Conservation (phyloP, 306 rosid species). For the Leucaena leucocephala region DNA sequence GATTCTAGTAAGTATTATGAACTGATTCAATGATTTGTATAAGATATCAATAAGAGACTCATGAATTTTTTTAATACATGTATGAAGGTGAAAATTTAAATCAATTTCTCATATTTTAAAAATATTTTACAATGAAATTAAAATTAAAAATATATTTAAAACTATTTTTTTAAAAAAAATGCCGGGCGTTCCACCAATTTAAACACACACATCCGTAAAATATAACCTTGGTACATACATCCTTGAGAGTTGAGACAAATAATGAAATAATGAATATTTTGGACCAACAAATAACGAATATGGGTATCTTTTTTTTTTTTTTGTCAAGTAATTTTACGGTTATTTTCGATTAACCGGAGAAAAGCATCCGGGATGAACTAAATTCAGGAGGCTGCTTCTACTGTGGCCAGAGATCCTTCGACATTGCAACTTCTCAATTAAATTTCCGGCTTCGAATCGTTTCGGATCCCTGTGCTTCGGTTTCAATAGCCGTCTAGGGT, state of each 20-base stretch:
- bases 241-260: neutral
- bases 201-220: no score
- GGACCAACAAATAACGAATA: neutral
- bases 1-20: neutral
- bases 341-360: neutral
- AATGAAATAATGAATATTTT: no score
- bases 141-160: neutral
- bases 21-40: neutral
- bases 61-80: neutral
- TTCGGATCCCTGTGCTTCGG: neutral
- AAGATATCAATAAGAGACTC: neutral
- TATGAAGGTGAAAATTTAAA: neutral
- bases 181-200: no score
- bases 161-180: no score
- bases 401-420: neutral
- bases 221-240: no score
- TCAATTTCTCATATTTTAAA: neutral
- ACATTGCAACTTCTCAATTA: neutral
- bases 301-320: neutral
- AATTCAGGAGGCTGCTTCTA: neutral
- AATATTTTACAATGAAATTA: neutral
- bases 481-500: constrained; percentile 6
- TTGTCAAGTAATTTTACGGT: neutral
- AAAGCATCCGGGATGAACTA: neutral
- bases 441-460: neutral